phyloP scores from a whole-genome alignment of 1,284 basidiomycete species.

The Trichosporon coremiiforme region DNA sequence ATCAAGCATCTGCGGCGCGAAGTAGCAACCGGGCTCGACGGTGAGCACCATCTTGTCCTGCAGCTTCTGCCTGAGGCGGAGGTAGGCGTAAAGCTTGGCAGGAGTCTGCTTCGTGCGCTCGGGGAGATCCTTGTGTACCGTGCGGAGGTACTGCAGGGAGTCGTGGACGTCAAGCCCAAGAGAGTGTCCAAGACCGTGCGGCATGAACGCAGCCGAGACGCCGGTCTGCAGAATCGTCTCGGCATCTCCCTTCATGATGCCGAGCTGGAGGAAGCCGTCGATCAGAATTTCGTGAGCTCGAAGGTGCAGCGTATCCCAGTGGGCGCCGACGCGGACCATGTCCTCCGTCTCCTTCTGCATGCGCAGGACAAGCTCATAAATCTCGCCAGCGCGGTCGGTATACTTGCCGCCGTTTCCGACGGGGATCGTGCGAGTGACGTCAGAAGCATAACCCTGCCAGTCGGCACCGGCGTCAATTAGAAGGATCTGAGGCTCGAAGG shows the following conservation, averaged over 20 bases:
- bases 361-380: conserved; percentile 79
- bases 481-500: conserved; percentile 70
- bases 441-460: conserved; percentile 64
- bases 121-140: conserved; percentile 40
- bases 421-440: conserved; percentile 56
- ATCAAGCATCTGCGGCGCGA: conserved; percentile 73
- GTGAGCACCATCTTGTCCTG: conserved; percentile 75
- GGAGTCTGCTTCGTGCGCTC: conserved; percentile 58
- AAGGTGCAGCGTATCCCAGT: conserved; percentile 83
- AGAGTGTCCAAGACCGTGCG: conserved; percentile 83
- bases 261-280: conserved; percentile 74
- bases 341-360: conserved; percentile 75
- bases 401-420: conserved; percentile 86
- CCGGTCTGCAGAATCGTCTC: conserved; percentile 74
- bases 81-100: conserved; percentile 69
- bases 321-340: conserved; percentile 68
- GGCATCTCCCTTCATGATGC: conserved; percentile 70
- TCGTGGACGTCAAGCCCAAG: conserved; percentile 82
- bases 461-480: conserved; percentile 92
- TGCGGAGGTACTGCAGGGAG: conserved; percentile 49
- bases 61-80: conserved; percentile 72
- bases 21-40: conserved; percentile 85
- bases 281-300: conserved; percentile 76
- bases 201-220: conserved; percentile 80
- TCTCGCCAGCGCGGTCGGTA: conserved; percentile 71